phyloP scores from a whole-genome alignment of 768 basidiomycete genomes.

The Lyophyllum semitale region DNA sequence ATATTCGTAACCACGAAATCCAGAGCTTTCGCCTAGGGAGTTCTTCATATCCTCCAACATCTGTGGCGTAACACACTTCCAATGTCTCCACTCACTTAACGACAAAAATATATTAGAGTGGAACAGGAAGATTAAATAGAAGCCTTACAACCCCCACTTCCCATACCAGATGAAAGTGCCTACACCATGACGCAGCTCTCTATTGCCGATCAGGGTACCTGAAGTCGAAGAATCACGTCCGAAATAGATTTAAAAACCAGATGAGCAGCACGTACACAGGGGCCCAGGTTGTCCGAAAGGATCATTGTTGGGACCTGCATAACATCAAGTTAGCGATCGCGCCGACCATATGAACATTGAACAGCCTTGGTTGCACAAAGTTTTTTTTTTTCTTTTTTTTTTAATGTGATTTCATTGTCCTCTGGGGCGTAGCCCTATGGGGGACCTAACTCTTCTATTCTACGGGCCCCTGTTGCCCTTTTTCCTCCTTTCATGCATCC shows the following conservation, averaged over 20 bases:
- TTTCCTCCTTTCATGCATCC: too few relatives aligned
- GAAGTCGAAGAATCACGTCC: conserved; percentile 12
- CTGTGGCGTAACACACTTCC: conserved; percentile 80
- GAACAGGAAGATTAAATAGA: conserved; percentile 17
- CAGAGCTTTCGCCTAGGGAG: conserved; percentile 54
- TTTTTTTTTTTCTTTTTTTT: too few relatives aligned
- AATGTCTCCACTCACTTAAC: conserved; percentile 80
- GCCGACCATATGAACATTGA: conserved; percentile 23
- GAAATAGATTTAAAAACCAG: conserved; percentile 13
- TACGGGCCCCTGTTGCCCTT: too few relatives aligned
- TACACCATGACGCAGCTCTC: conserved; percentile 65
- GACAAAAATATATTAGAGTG: neutral
- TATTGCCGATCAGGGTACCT: conserved; percentile 78
- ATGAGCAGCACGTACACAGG: conserved; percentile 56
- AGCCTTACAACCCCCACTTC: conserved; percentile 60
- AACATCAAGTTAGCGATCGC: conserved; percentile 18
- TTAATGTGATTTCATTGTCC: too few relatives aligned
- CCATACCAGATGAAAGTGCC: conserved; percentile 81
- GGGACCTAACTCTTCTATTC: too few relatives aligned
- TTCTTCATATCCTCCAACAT: conserved; percentile 75
- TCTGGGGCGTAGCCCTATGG: too few relatives aligned
- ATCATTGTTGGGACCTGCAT: conserved; percentile 74
- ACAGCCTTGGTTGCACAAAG: conserved; percentile 15
- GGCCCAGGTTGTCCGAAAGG: too few relatives aligned
- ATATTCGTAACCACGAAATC: conserved; percentile 88